A percentile compares a stretch with the other conserved stretches of the same genome.
These are phyloP conservation scores for Acacia pycnantha DNA, from an alignment of 331 rosid genomes.

Conservation along the genomic window DNA sequence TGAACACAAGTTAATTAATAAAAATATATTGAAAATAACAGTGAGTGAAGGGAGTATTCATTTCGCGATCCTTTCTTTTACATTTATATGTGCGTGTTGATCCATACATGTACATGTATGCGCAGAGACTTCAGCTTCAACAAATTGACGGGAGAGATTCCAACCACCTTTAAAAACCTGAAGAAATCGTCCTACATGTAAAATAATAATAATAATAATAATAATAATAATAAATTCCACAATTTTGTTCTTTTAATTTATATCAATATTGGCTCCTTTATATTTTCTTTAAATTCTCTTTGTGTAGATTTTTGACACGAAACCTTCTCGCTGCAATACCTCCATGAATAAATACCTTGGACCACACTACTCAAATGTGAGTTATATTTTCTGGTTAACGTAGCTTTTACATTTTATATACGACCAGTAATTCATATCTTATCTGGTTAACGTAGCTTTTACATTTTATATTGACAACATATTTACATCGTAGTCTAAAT, in stretches of 20 bases:
- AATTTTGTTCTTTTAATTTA: no score
- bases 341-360: conserved; percentile 13
- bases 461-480: no score
- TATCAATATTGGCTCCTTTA: background rate
- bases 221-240: no score
- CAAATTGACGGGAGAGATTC: conserved; percentile 36
- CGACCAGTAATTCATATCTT: no score
- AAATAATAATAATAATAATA: no score
- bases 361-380: background rate
- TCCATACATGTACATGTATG: background rate
- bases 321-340: conserved; percentile 37
- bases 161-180: conserved; percentile 3
- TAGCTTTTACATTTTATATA: background rate
- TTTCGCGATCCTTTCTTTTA: background rate
- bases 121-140: conserved; percentile 48
- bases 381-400: conserved; percentile 17
- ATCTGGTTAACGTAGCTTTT: no score
- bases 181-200: no score
- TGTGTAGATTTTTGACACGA: conserved; percentile 36
- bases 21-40: no score
- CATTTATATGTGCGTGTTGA: background rate
- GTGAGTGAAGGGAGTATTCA: no score
- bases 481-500: no score
- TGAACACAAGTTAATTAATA: no score
- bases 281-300: background rate